phyloP scores from a whole-genome alignment of 2,329 filamentous ascomycete species.

The Beauveria sp. region DNA sequence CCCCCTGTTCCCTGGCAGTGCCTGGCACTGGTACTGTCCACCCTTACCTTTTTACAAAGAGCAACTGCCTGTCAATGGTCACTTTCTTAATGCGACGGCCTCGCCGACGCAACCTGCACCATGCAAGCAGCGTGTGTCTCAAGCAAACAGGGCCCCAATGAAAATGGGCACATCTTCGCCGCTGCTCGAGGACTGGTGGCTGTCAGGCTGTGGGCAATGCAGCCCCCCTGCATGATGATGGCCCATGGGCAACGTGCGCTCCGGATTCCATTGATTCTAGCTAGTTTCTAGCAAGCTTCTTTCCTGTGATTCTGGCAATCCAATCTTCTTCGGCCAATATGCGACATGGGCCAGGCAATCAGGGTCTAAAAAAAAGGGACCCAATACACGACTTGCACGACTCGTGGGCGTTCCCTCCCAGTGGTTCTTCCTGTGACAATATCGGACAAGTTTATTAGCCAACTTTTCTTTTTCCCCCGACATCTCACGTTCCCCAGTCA shows the following conservation, averaged over 20 bases:
- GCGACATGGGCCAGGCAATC: neutral
- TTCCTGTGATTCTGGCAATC: neutral
- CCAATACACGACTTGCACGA: no score
- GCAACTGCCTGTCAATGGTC: neutral
- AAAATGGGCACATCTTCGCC: neutral
- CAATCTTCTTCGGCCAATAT: neutral
- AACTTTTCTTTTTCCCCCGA: no score
- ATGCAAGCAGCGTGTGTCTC: neutral
- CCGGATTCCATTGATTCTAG: neutral
- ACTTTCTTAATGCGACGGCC: conserved; percentile 5
- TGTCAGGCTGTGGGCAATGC: neutral
- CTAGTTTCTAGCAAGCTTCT: neutral
- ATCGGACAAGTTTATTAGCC: no score
- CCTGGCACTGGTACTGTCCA: no score
- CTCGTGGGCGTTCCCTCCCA: no score
- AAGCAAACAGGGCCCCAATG: conserved; percentile 1
- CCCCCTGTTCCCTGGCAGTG: no score
- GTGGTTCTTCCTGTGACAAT: no score
- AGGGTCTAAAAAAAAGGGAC: neutral
- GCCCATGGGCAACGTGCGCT: neutral
- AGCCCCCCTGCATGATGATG: neutral
- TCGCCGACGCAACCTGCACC: neutral
- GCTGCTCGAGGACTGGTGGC: neutral
- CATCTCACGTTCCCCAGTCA: no score
- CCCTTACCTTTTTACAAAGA: no score